Percentiles rank a stretch among this genome's conserved stretches.
Conservation (phyloP, 208 protist species). For the Wallacemonas sp. region DNA sequence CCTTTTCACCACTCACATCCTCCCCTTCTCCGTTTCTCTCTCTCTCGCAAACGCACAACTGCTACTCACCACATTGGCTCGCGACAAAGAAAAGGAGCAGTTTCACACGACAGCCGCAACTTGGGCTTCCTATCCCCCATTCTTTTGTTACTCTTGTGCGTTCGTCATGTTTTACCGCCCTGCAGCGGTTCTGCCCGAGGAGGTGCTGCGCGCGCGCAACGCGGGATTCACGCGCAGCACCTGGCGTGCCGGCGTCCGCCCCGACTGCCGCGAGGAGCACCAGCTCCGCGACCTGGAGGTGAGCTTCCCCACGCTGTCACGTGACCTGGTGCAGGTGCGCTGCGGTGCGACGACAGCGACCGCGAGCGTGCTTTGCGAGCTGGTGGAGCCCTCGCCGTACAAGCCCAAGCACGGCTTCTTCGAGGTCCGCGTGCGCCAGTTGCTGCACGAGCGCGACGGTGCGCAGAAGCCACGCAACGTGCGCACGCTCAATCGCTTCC, state of each 20-base stretch:
- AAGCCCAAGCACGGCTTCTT: constrained; percentile 96
- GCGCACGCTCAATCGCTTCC: constrained; percentile 52
- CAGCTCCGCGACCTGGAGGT: constrained; percentile 76
- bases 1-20: background rate
- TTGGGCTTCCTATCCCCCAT: background rate
- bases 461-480: constrained; percentile 18
- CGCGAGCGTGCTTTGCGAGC: constrained; percentile 75
- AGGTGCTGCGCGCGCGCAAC: constrained; percentile 64
- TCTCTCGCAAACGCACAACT: background rate
- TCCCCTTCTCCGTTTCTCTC: constrained; percentile 1
- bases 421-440: constrained; percentile 85
- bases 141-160: background rate
- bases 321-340: constrained; percentile 79
- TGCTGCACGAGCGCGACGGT: constrained; percentile 78
- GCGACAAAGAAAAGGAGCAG: too few species aligned
- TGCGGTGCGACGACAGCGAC: constrained; percentile 90
- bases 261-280: constrained; percentile 66
- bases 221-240: constrained; percentile 60
- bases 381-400: constrained; percentile 94
- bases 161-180: constrained; percentile 40
- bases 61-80: background rate
- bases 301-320: constrained; percentile 68
- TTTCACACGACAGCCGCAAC: too few species aligned
- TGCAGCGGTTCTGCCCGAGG: constrained; percentile 44
- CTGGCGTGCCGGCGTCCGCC: constrained; percentile 71